These are phyloP conservation scores for Solanum aculeatissimum DNA, from an alignment of 305 asterid genomes.

Conservation along the genomic window DNA sequence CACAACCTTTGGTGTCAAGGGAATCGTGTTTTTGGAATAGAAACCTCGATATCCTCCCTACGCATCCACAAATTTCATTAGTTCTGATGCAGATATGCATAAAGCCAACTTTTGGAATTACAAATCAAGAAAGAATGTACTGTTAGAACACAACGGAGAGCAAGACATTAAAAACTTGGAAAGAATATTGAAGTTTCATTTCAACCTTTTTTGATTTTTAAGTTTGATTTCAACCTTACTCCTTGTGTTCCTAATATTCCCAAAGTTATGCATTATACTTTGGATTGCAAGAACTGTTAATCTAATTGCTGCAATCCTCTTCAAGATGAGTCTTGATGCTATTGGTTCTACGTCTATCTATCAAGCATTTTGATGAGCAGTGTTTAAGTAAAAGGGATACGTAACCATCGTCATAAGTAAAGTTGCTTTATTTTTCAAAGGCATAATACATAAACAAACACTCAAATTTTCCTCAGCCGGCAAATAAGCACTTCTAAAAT, in stretches of 20 bases:
- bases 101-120: background rate
- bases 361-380: background rate
- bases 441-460: background rate
- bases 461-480: background rate
- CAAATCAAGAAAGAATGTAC: background rate
- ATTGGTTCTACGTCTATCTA: background rate
- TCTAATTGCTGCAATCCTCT: background rate
- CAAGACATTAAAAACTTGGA: background rate
- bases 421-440: background rate
- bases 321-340: background rate
- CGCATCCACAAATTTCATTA: constrained; percentile 10
- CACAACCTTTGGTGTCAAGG: constrained; percentile 60
- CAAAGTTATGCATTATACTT: background rate
- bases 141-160: background rate
- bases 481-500: background rate
- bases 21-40: constrained; percentile 60
- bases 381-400: background rate
- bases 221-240: background rate
- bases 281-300: background rate
- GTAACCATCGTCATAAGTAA: background rate
- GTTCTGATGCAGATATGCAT: background rate
- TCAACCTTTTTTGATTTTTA: background rate
- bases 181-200: background rate
- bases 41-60: constrained; percentile 92
- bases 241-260: background rate